These are phyloP conservation scores for Annulohypoxylon truncatum DNA, from an alignment of 2,329 filamentous ascomycete species.

Conservation along the genomic window DNA sequence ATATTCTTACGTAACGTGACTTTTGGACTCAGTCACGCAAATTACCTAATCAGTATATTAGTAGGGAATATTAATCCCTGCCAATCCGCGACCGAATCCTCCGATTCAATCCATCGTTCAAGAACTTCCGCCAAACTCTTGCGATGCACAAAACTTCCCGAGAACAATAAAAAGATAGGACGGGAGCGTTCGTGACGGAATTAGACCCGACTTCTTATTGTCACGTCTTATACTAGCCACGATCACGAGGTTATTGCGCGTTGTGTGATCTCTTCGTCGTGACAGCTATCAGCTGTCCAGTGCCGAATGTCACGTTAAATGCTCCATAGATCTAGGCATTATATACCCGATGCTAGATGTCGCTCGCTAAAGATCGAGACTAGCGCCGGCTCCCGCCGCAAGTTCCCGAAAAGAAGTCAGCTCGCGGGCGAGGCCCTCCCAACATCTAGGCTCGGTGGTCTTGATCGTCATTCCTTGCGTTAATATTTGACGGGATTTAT, in stretches of 20 bases:
- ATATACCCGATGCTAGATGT: conserved; percentile 19
- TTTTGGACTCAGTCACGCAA: background rate
- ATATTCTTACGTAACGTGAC: background rate
- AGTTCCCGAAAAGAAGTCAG: conserved; percentile 10
- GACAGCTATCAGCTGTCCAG: conserved; percentile 18
- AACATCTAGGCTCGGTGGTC: background rate
- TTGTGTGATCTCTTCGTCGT: conserved; percentile 26
- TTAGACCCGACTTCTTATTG: background rate
- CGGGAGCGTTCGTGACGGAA: conserved; percentile 4
- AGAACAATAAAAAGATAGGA: background rate
- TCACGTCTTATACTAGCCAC: conserved; percentile 7
- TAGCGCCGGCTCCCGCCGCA: conserved; percentile 17
- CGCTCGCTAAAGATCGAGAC: background rate
- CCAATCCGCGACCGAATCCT: background rate
- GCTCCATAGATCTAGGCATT: conserved; percentile 19
- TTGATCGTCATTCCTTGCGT: conserved; percentile 11
- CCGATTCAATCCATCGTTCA: background rate
- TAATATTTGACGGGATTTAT: background rate
- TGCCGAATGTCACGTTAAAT: conserved; percentile 18
- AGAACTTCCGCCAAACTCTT: background rate
- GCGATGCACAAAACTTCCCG: background rate
- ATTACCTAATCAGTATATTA: too few species aligned
- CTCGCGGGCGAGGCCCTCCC: too few species aligned
- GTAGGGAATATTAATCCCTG: too few species aligned
- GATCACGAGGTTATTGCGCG: conserved; percentile 31